These are phyloP conservation scores for Penicillium malachiteum DNA, from an alignment of 495 filamentous ascomycete genomes.

Conservation along the genomic window DNA sequence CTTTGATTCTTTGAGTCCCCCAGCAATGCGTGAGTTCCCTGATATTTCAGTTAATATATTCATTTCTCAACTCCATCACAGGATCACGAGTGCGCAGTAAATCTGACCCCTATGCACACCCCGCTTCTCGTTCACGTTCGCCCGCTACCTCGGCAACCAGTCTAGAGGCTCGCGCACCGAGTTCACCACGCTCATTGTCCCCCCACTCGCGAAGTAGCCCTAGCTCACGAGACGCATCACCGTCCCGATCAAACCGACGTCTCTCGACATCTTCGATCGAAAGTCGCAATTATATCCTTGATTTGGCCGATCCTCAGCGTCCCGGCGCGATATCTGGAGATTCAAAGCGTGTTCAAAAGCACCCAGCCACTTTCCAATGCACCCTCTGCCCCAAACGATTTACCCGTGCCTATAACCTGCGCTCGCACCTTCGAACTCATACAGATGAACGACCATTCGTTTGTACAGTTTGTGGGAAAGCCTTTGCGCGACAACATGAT, in stretches of 20 bases:
- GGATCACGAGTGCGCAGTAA: constrained; percentile 63
- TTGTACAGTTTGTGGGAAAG: constrained; percentile 95
- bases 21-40: constrained; percentile 68
- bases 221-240: constrained; percentile 58
- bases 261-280: constrained; percentile 82
- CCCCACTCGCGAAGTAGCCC: constrained; percentile 52
- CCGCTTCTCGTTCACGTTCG: constrained; percentile 44
- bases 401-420: constrained; percentile 84
- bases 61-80: constrained; percentile 25
- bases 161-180: constrained; percentile 45
- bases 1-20: constrained; percentile 78
- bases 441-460: constrained; percentile 92
- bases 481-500: constrained; percentile 92
- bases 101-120: constrained; percentile 67
- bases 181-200: constrained; percentile 63
- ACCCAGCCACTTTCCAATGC: constrained; percentile 91
- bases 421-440: constrained; percentile 88
- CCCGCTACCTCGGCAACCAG: constrained; percentile 44
- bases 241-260: constrained; percentile 63
- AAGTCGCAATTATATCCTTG: constrained; percentile 89
- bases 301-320: constrained; percentile 83
- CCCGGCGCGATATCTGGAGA: constrained; percentile 62
- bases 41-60: constrained; percentile 1
- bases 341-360: constrained; percentile 83
- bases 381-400: constrained; percentile 83